Conservation (phyloP, 169 alveolate species). For the Plasmodium vivax region DNA sequence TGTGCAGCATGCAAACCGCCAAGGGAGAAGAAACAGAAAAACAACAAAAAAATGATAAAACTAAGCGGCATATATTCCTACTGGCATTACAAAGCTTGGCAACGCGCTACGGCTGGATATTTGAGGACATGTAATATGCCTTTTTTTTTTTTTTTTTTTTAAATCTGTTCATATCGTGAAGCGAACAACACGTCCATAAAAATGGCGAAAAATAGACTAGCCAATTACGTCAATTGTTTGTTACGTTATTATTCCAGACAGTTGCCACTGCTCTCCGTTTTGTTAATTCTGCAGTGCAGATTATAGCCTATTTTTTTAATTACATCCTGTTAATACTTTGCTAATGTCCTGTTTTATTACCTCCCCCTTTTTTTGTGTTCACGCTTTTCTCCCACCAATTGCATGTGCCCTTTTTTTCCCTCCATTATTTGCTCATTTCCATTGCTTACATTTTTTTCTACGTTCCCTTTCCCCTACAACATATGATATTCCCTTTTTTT, state of each 20-base stretch:
- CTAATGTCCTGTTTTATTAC: not conserved
- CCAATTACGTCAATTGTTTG: not conserved
- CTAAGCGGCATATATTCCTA: constrained; percentile 77
- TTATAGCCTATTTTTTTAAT: not conserved
- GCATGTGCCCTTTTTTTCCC: not conserved
- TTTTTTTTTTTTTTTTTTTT: not conserved
- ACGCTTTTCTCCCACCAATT: not conserved
- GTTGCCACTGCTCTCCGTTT: not conserved
- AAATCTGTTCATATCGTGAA: not conserved
- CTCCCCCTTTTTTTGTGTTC: not conserved
- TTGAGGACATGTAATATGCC: constrained; percentile 86
- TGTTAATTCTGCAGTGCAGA: not conserved
- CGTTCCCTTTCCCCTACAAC: not conserved
- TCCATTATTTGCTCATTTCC: not conserved
- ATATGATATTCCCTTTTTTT: not conserved
- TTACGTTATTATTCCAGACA: not conserved
- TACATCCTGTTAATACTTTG: not conserved
- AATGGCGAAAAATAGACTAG: not conserved
- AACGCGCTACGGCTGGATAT: constrained; percentile 91
- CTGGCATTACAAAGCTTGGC: constrained; percentile 93
- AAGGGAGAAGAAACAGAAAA: not conserved
- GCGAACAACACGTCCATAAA: not conserved
- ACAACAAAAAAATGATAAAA: constrained; percentile 27
- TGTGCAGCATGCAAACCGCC: not conserved
- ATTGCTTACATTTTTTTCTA: not conserved